Evolutionary conservation across 2,329 filamentous ascomycete genomes (phyloP), one percentile per base, ranked within the genome.

Genomic region (Hypoxylon sp.): DNA sequence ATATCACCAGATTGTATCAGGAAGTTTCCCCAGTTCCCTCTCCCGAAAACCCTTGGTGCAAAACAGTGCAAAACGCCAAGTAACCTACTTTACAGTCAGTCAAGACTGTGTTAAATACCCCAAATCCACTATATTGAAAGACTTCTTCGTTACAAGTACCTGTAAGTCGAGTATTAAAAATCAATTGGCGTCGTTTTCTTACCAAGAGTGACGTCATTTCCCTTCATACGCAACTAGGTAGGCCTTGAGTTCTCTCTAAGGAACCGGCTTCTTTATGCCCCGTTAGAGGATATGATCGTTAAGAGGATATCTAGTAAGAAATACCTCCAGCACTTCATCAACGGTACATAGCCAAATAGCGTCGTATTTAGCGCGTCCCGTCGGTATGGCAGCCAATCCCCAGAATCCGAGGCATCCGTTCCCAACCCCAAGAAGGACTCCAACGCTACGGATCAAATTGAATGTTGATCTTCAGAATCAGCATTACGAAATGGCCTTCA

Each of bases 331-430:
- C 34, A 14, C 21, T 38, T 36, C 34, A 14, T n/a, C 14, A 36
- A 36, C 34, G 7, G 48, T 50, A 41, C 30, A 25, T 36, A 17
- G 19, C 3, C 11, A 52, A 11, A 46, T 48, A 43, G 14, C 50
- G 38, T 30, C 21, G n/a, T 38, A 30, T 56, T 56, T 62, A 50
- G 59, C 43, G 50, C 43, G 32, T 41, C 50, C 50, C 38, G 59
- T 19, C 30, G 30, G 50, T 55, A 55, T 38, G 43, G 50, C 10
- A 46, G 21, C 28, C 43, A 56, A 55, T 21, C 43, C 21, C n/a
- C 34, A 46, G 43, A 48, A 41, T 11, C 30, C 48, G 32, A 55
- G 23, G 6, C 28, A 17, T 32, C 13, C 28, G 36, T 28, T 19
- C 21, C 10, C 10, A 23, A 46, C 14, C 17, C 9, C 28, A 17